These are phyloP conservation scores for Fomitiporia mediterranea DNA, from an alignment of 1,284 basidiomycete species.

Conservation along the genomic window DNA sequence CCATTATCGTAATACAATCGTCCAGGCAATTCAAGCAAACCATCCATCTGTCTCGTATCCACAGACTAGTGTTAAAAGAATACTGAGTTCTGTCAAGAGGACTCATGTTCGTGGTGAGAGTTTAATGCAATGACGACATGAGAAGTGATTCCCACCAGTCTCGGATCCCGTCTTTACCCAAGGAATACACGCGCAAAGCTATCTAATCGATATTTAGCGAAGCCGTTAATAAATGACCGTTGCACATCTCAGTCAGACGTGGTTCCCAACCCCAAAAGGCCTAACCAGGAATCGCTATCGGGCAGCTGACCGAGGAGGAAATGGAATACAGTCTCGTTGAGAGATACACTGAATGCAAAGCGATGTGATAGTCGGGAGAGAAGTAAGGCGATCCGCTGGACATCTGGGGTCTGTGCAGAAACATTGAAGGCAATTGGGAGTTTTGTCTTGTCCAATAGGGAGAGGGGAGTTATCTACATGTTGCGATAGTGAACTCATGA, in stretches of 20 bases:
- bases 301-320: conserved; percentile 10
- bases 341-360: conserved; percentile 10
- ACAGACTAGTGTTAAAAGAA: too few species aligned
- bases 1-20: too few species aligned
- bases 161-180: too few species aligned
- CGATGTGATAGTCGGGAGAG: not conserved
- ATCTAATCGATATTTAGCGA: too few species aligned
- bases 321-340: conserved; percentile 1
- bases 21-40: too few species aligned
- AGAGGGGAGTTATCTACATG: not conserved
- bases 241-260: conserved; percentile 15
- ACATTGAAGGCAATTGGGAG: conserved; percentile 1
- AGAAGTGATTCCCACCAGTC: too few species aligned
- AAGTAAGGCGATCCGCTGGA: not conserved
- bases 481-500: not conserved
- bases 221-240: too few species aligned
- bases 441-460: not conserved
- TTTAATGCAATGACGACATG: not conserved
- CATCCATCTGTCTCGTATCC: too few species aligned
- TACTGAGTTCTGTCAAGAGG: too few species aligned
- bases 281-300: conserved; percentile 3
- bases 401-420: not conserved
- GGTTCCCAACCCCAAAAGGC: conserved; percentile 11
- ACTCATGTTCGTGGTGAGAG: too few species aligned
- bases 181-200: too few species aligned